These are phyloP conservation scores for Meyerozyma sp. DNA, from an alignment of 1,139 yeast genomes.

Conservation along the genomic window DNA sequence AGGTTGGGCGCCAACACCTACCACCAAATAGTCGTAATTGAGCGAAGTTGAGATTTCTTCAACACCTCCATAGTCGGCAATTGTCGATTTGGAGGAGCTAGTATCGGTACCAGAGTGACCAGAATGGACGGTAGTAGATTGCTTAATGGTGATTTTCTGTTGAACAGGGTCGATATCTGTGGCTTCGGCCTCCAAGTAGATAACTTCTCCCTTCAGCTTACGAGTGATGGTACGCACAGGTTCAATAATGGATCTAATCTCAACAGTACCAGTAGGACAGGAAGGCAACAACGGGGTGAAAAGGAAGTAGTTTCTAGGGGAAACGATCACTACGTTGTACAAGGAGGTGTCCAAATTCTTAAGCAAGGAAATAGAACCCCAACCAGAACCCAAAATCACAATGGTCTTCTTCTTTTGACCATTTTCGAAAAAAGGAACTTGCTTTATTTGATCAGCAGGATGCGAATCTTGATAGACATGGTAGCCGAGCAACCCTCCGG, in stretches of 20 bases:
- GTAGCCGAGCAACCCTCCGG: constrained; percentile 47
- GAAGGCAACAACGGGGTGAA: constrained; percentile 93
- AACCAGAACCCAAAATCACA: constrained; percentile 88
- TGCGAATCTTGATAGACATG: constrained; percentile 57
- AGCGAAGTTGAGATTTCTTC: constrained; percentile 46
- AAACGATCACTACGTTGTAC: constrained; percentile 83
- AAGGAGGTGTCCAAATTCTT: constrained; percentile 80
- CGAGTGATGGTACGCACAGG: constrained; percentile 65
- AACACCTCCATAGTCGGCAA: constrained; percentile 30
- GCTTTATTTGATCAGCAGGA: constrained; percentile 49
- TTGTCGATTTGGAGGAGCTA: constrained; percentile 46
- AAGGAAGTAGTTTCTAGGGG: constrained; percentile 91
- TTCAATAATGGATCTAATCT: constrained; percentile 83
- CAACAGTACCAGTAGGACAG: constrained; percentile 90
- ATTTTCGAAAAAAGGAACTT: constrained; percentile 49
- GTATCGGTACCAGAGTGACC: constrained; percentile 53
- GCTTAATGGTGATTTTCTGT: constrained; percentile 58
- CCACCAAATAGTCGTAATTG: constrained; percentile 73
- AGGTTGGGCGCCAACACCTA: constrained; percentile 91
- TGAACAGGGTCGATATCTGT: constrained; percentile 68
- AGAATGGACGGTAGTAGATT: constrained; percentile 46
- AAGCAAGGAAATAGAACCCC: constrained; percentile 85
- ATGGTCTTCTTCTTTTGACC: constrained; percentile 83
- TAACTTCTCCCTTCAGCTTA: constrained; percentile 70
- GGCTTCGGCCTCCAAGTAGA: constrained; percentile 89